Conservation (phyloP, 108 stramenopile genomes). For the Stephanodiscus minutulus region DNA sequence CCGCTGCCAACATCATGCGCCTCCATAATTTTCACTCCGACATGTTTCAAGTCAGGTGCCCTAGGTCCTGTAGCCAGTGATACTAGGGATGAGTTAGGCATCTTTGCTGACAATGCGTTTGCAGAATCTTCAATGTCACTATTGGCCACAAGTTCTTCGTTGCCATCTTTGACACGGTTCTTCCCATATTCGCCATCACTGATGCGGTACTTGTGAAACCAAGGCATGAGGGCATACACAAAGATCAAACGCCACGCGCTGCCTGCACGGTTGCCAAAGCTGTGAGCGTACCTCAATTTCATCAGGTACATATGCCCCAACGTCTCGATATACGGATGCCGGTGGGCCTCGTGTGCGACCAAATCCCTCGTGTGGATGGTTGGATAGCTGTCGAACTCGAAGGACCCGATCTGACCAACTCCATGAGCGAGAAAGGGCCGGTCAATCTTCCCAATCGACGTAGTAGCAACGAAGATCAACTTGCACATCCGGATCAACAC, state of each 20-base stretch:
- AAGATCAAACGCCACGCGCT: slow-evolving; percentile 50
- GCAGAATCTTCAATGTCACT: too few relatives aligned
- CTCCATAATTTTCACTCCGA: too few relatives aligned
- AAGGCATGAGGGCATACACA: slow-evolving; percentile 59
- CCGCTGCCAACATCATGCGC: too few relatives aligned
- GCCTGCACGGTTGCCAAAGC: slow-evolving; percentile 59
- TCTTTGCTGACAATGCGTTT: too few relatives aligned
- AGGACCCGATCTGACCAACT: slow-evolving; percentile 35
- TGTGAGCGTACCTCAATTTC: slow-evolving; percentile 51
- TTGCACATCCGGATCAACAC: slow-evolving; percentile 50
- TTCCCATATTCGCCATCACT: too few relatives aligned
- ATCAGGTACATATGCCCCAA: slow-evolving; percentile 63
- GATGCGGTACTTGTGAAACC: slow-evolving; percentile 52
- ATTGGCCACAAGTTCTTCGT: too few relatives aligned
- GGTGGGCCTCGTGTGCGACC: slow-evolving; percentile 54
- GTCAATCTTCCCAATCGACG: slow-evolving; percentile 61
- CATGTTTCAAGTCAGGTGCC: too few relatives aligned
- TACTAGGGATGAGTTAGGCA: too few relatives aligned
- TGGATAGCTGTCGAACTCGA: slow-evolving; percentile 39
- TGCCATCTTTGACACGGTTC: too few relatives aligned
- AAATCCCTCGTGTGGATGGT: slow-evolving; percentile 42
- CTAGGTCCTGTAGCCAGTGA: too few relatives aligned
- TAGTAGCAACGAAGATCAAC: slow-evolving; percentile 31
- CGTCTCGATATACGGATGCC: slow-evolving; percentile 72
- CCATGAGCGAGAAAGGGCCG: slow-evolving; percentile 58